Percentiles rank a stretch among this genome's conserved stretches.
Evolutionary conservation across 169 alveolate species (phyloP).

Genomic region (Pseudocohnilembus persalinus): DNA sequence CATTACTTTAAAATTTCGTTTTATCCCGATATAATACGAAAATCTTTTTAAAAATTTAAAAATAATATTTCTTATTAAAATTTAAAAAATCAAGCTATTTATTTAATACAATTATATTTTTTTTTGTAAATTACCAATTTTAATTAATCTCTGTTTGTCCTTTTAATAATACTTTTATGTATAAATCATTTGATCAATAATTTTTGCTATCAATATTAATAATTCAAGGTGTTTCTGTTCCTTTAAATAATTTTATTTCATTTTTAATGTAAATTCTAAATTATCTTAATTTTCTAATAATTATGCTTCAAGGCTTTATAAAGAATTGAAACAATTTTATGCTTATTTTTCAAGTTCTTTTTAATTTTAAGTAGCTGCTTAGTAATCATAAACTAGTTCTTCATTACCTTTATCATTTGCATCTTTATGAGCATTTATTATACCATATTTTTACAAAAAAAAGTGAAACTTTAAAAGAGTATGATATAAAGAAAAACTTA

Average conservation of each 20-base stretch:
- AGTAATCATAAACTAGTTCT: too few relatives aligned
- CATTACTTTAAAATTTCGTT: too few relatives aligned
- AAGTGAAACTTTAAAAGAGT: constrained; percentile 8
- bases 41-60: too few relatives aligned
- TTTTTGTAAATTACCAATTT: too few relatives aligned
- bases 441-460: constrained; percentile 4
- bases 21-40: too few relatives aligned
- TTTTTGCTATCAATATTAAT: constrained; percentile 17
- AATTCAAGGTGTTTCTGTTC: constrained; percentile 37
- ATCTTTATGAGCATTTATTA: not conserved
- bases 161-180: not conserved
- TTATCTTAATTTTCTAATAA: not conserved
- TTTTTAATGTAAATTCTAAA: not conserved
- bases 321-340: not conserved
- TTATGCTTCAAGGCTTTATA: not conserved
- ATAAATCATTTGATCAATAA: constrained; percentile 29
- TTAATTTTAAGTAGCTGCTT: not conserved
- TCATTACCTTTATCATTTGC: not conserved
- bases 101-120: too few relatives aligned
- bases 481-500: constrained; percentile 1
- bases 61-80: too few relatives aligned
- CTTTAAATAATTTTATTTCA: constrained; percentile 18
- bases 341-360: constrained; percentile 12
- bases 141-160: too few relatives aligned
- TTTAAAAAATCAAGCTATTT: too few relatives aligned